Percentiles rank a stretch among this genome's conserved stretches.
Evolutionary conservation across 83 land plant species (phyloP).

Genomic region (Picea engelmannii): DNA sequence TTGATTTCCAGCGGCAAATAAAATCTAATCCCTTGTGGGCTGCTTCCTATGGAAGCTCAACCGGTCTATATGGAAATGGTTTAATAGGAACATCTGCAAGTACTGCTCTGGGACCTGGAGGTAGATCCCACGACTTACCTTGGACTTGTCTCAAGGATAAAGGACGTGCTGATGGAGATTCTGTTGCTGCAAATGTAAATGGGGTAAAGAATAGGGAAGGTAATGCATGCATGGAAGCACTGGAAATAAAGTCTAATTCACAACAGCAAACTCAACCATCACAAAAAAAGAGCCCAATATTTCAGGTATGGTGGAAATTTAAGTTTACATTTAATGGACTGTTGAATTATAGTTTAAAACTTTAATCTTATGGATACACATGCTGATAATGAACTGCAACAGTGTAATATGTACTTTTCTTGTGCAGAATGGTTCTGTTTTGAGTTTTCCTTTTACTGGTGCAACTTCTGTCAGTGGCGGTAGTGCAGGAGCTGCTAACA

Average conservation of each 20-base stretch:
- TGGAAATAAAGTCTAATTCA: not conserved
- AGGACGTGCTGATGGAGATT: not conserved
- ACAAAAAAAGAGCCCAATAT: not conserved
- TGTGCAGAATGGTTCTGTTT: slow-evolving; percentile 7
- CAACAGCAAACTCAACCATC: not conserved
- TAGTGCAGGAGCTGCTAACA: not conserved
- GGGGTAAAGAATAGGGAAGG: slow-evolving; percentile 4
- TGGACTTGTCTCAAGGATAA: not conserved
- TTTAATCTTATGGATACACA: no score
- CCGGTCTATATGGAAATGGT: not conserved
- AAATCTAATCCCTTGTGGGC: slow-evolving; percentile 9
- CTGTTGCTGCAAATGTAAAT: not conserved
- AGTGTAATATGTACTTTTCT: not conserved
- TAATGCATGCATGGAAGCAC: not conserved
- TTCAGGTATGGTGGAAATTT: not conserved
- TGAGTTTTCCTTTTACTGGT: slow-evolving; percentile 4
- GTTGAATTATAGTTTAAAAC: no score
- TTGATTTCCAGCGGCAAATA: not conserved
- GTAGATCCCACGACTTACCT: no score
- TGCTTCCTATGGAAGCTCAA: not conserved
- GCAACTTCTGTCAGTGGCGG: not conserved
- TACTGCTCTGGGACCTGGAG: not conserved
- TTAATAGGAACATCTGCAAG: not conserved
- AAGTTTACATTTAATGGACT: not conserved
- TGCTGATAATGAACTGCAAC: not conserved